phyloP scores from a whole-genome alignment of 2,329 filamentous ascomycete genomes.

The Fusarium illudens region DNA sequence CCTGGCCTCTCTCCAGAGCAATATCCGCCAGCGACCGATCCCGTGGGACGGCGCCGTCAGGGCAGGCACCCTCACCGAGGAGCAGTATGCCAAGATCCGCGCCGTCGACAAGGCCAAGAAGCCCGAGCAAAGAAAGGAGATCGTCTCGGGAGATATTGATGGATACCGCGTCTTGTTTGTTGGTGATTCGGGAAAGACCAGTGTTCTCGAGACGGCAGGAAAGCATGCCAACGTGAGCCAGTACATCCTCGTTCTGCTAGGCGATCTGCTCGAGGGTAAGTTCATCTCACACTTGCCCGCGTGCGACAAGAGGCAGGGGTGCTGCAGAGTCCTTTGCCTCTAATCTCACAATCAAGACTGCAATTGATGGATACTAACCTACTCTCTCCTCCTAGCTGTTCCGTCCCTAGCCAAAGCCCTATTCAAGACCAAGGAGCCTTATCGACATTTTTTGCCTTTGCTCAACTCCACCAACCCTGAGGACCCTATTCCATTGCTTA shows the following conservation, averaged over 20 bases:
- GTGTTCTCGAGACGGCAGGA: constrained; percentile 83
- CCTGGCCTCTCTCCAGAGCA: constrained; percentile 86
- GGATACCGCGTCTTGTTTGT: constrained; percentile 84
- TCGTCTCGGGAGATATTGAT: constrained; percentile 79
- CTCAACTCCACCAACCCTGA: constrained; percentile 79
- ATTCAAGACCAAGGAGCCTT: constrained; percentile 78
- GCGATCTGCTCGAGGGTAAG: constrained; percentile 86
- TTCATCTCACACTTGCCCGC: constrained; percentile 1
- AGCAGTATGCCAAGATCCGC: constrained; percentile 94
- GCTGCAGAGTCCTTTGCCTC: constrained; percentile 2
- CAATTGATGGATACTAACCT: constrained; percentile 28
- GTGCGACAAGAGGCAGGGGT: constrained; percentile 10
- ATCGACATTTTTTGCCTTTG: constrained; percentile 83
- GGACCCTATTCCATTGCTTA: constrained; percentile 87
- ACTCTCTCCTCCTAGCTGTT: constrained; percentile 66
- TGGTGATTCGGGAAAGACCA: constrained; percentile 73
- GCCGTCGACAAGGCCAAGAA: constrained; percentile 96
- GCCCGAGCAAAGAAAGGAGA: constrained; percentile 80
- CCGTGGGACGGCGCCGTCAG: constrained; percentile 97
- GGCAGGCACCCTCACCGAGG: constrained; percentile 91
- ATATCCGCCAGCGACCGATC: constrained; percentile 94
- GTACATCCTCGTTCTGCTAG: constrained; percentile 90
- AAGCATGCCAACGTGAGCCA: constrained; percentile 92
- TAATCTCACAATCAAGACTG: constrained; percentile 3
- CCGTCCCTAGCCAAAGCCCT: constrained; percentile 81